Percentiles rank a stretch among this genome's conserved stretches.
These are phyloP conservation scores for Aspergillus sp. DNA, from an alignment of 2,329 filamentous ascomycete genomes.

Conservation along the genomic window DNA sequence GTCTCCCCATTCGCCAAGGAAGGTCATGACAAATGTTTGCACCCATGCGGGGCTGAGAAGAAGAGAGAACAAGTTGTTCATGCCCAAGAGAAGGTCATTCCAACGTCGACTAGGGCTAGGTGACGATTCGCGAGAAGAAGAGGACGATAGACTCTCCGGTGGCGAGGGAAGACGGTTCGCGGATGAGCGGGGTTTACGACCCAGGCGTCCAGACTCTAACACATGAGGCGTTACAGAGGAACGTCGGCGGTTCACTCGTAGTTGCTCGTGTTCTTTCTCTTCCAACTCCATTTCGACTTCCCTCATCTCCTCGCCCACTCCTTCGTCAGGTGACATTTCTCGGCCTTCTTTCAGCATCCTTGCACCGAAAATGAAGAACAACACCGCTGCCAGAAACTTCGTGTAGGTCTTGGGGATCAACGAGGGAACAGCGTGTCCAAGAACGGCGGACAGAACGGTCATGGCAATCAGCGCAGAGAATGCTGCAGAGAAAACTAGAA, in stretches of 20 bases:
- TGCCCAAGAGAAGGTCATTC: conserved; percentile 57
- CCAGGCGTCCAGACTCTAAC: conserved; percentile 74
- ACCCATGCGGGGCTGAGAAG: conserved; percentile 96
- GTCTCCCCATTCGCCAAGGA: conserved; percentile 97
- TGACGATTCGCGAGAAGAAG: conserved; percentile 62
- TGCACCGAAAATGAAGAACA: conserved; percentile 88
- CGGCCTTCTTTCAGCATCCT: conserved; percentile 84
- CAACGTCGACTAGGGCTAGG: conserved; percentile 47
- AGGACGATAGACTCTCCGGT: conserved; percentile 76
- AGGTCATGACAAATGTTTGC: conserved; percentile 98
- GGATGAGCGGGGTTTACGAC: conserved; percentile 66
- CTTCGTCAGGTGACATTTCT: conserved; percentile 84
- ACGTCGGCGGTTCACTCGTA: conserved; percentile 64
- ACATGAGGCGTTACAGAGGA: conserved; percentile 72
- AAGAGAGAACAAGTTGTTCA: conserved; percentile 83
- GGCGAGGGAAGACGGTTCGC: conserved; percentile 77
- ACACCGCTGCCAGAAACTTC: conserved; percentile 75
- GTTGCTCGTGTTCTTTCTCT: conserved; percentile 80
- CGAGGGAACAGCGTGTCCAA: conserved; percentile 88
- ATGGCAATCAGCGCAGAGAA: conserved; percentile 87
- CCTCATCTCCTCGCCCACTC: conserved; percentile 94
- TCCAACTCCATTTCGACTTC: conserved; percentile 93
- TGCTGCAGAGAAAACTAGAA: conserved; percentile 93
- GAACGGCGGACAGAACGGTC: conserved; percentile 89
- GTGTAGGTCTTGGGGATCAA: conserved; percentile 89